These are phyloP conservation scores for Eleusine coracana DNA, from an alignment of 176 grass and related monocot species.

Conservation along the genomic window DNA sequence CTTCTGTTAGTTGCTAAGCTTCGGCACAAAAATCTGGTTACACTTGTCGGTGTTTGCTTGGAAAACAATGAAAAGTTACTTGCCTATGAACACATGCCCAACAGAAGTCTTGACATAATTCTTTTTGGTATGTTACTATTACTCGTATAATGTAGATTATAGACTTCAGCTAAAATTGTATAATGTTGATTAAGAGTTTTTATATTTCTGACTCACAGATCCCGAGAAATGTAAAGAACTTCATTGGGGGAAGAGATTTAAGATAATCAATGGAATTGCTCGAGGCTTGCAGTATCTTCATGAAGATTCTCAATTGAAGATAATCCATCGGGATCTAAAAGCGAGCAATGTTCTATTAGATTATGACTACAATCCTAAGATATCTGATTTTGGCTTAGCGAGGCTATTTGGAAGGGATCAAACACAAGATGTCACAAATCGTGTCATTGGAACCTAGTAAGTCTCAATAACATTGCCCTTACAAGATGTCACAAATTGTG, in stretches of 20 bases:
- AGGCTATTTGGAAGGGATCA: slow-evolving; percentile 64
- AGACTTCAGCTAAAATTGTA: slow-evolving; percentile 17
- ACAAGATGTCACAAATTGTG: slow-evolving; percentile 49
- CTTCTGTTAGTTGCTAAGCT: slow-evolving; percentile 75
- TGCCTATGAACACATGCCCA: slow-evolving; percentile 64
- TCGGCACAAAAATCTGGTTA: slow-evolving; percentile 84
- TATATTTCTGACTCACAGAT: slow-evolving; percentile 44
- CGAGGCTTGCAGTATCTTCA: slow-evolving; percentile 83
- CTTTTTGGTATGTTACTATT: slow-evolving; percentile 59
- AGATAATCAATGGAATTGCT: slow-evolving; percentile 59
- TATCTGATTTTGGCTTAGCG: slow-evolving; percentile 80
- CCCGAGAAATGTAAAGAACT: slow-evolving; percentile 33
- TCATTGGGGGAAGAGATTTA: slow-evolving; percentile 57
- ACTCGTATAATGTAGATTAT: not conserved
- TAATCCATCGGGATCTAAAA: slow-evolving; percentile 70
- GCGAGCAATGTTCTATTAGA: slow-evolving; percentile 56
- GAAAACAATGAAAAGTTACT: slow-evolving; percentile 73
- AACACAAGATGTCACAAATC: slow-evolving; percentile 54
- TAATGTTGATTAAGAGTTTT: slow-evolving; percentile 15
- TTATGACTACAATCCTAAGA: slow-evolving; percentile 63
- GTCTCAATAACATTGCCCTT: slow-evolving; percentile 9
- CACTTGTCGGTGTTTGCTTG: slow-evolving; percentile 74
- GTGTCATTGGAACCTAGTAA: slow-evolving; percentile 79
- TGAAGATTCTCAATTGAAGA: slow-evolving; percentile 78
- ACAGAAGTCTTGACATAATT: slow-evolving; percentile 82